phyloP scores from a whole-genome alignment of 108 stramenopile genomes.

The Skeletonema menzelii region DNA sequence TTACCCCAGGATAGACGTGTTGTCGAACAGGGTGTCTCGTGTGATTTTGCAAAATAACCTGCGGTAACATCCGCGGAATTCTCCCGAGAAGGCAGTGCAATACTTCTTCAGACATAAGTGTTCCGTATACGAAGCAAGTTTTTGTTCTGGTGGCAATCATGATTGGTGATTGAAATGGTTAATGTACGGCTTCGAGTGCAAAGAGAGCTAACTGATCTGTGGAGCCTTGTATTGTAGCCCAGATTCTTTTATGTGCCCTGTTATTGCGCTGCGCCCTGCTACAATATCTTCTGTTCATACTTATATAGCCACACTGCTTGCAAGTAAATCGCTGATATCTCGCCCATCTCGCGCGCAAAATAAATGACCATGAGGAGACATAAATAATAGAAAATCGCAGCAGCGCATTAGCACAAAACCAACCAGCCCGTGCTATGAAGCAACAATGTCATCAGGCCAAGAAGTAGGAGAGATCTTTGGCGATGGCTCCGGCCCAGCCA shows the following conservation, averaged over 20 bases:
- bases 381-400: background rate
- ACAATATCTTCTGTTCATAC: too few species aligned
- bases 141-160: background rate
- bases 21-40: conserved; percentile 56
- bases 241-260: too few species aligned
- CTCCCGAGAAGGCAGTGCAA: conserved; percentile 51
- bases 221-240: too few species aligned
- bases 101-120: conserved; percentile 65
- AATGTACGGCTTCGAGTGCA: too few species aligned
- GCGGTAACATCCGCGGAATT: conserved; percentile 8
- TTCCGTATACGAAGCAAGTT: conserved; percentile 69
- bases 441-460: conserved; percentile 76
- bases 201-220: too few species aligned
- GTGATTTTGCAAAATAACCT: conserved; percentile 35
- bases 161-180: background rate
- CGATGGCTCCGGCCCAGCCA: conserved; percentile 70
- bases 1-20: conserved; percentile 60
- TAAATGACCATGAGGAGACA: background rate
- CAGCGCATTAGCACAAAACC: background rate
- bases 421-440: background rate
- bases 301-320: too few species aligned
- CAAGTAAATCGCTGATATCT: too few species aligned
- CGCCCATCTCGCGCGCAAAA: too few species aligned
- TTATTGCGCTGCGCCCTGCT: too few species aligned
- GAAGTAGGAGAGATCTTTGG: conserved; percentile 89